Percentiles rank a stretch among this genome's conserved stretches.
phyloP scores from a whole-genome alignment of 768 basidiomycete species.

The Xerocomellus dryophilus region DNA sequence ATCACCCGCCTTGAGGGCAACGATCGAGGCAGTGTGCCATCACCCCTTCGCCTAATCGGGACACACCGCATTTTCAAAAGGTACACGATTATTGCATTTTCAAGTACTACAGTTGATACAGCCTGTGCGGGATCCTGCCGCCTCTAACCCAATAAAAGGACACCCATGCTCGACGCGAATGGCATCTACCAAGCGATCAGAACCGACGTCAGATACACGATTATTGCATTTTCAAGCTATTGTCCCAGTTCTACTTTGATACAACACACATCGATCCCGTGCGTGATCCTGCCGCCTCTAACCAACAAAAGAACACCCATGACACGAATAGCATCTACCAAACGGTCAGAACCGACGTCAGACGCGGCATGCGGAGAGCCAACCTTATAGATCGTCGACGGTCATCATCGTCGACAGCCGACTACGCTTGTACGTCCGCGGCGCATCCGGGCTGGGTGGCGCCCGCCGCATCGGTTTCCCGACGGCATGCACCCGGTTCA shows the following conservation, averaged over 20 bases:
- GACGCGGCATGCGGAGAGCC: background rate
- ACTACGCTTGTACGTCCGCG: slow-evolving; percentile 50
- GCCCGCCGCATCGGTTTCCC: slow-evolving; percentile 53
- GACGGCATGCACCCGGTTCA: slow-evolving; percentile 49
- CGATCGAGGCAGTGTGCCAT: slow-evolving; percentile 30
- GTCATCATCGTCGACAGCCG: slow-evolving; percentile 50
- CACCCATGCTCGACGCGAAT: slow-evolving; percentile 17
- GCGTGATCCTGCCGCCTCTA: background rate
- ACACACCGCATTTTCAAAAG: slow-evolving; percentile 3
- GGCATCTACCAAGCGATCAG: slow-evolving; percentile 4
- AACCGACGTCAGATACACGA: background rate
- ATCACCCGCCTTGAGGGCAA: slow-evolving; percentile 16
- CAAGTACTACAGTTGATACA: background rate
- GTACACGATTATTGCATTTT: slow-evolving; percentile 10
- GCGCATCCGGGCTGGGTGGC: slow-evolving; percentile 26
- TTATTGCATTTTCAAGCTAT: too few relatives aligned
- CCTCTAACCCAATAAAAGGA: background rate
- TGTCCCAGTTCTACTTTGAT: too few relatives aligned
- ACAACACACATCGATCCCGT: too few relatives aligned
- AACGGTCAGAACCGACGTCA: background rate
- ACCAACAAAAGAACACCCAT: background rate
- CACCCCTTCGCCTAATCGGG: background rate
- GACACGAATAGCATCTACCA: too few relatives aligned
- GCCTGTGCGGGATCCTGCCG: background rate
- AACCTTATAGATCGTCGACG: slow-evolving; percentile 37